Conservation (phyloP, 345 rosid genomes). For the Murraya paniculata region DNA sequence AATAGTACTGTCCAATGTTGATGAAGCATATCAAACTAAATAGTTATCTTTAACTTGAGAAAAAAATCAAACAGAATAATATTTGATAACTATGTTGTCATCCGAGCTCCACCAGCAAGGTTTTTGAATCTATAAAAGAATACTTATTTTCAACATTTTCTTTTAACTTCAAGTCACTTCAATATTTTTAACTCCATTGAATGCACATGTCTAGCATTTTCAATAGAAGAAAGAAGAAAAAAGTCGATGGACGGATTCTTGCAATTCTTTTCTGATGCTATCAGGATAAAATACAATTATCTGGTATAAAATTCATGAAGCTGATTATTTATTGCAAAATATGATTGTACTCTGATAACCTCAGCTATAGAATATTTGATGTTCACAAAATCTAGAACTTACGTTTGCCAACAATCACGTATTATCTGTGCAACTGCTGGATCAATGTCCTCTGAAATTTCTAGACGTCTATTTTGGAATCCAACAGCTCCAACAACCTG, state of each 20-base stretch:
- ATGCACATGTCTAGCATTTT: neutral
- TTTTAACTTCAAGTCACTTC: neutral
- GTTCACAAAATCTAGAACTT: slow-evolving; percentile 31
- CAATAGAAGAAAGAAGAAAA: neutral
- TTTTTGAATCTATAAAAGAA: neutral
- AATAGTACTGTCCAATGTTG: neutral
- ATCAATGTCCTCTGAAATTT: slow-evolving; percentile 70
- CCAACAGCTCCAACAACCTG: slow-evolving; percentile 99
- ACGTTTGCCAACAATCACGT: slow-evolving; percentile 86
- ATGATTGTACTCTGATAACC: neutral
- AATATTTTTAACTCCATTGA: neutral
- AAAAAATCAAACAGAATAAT: neutral
- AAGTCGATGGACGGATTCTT: neutral
- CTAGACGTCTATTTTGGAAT: slow-evolving; percentile 87
- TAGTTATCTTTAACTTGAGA: neutral
- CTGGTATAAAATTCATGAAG: neutral
- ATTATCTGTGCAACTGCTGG: slow-evolving; percentile 78
- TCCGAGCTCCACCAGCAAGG: neutral
- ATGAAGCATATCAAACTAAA: neutral
- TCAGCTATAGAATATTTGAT: neutral
- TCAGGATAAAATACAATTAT: neutral
- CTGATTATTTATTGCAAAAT: neutral
- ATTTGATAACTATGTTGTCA: neutral
- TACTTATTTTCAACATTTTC: neutral
- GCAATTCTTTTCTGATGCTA: neutral